Conservation (phyloP, 345 rosid species). For the Salix exigua region DNA sequence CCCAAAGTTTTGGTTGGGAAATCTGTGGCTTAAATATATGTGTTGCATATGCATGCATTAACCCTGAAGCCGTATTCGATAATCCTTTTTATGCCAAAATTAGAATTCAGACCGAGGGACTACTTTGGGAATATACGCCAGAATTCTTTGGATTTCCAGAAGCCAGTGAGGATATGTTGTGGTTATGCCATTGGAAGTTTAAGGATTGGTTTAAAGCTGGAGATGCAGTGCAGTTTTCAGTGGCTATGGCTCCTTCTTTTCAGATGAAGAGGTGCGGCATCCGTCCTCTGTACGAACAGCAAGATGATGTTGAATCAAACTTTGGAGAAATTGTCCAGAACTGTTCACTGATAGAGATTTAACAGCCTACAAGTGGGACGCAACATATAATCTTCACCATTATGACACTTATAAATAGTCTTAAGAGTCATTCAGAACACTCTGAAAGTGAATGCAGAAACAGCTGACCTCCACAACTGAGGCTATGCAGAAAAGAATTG, state of each 20-base stretch:
- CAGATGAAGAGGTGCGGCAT: constrained; percentile 6
- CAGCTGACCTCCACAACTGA: too few species aligned
- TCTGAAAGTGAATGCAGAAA: too few species aligned
- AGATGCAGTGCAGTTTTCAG: constrained; percentile 10
- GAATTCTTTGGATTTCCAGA: constrained; percentile 1
- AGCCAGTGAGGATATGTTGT: not conserved
- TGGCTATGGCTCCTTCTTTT: constrained; percentile 1
- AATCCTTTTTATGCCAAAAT: not conserved
- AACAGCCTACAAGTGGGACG: too few species aligned
- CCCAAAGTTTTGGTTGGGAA: not conserved
- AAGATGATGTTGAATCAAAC: not conserved
- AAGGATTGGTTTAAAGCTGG: constrained; percentile 14
- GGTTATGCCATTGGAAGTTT: constrained; percentile 24
- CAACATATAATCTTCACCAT: too few species aligned
- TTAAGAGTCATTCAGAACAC: too few species aligned
- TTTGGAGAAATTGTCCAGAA: not conserved
- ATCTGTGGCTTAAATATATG: constrained; percentile 13
- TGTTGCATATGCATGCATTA: not conserved
- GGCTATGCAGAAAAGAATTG: too few species aligned
- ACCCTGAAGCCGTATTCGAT: not conserved
- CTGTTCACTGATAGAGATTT: too few species aligned
- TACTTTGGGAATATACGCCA: constrained; percentile 15
- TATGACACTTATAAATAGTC: too few species aligned
- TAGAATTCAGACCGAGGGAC: constrained; percentile 2
- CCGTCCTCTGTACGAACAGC: constrained; percentile 4